These are phyloP conservation scores for Coemansia sp. DNA, from an alignment of 192 early-diverging fungal species.

Conservation along the genomic window DNA sequence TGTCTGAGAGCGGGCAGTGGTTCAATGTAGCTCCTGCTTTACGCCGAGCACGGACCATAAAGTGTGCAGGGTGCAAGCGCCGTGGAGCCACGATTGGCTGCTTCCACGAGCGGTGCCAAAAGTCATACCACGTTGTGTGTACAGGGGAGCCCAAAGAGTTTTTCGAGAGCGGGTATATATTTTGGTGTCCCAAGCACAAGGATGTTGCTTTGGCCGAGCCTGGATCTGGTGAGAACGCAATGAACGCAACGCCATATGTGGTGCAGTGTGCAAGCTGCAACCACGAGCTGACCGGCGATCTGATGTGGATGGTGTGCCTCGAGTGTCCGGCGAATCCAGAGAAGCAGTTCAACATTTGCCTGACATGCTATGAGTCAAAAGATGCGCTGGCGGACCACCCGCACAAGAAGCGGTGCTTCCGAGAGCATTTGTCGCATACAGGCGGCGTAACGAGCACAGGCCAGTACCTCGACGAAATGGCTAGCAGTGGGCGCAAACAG, in stretches of 20 bases:
- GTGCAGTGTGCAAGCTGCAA: conserved; percentile 39
- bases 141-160: conserved; percentile 66
- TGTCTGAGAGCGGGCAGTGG: conserved; percentile 68
- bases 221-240: neutral
- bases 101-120: conserved; percentile 79
- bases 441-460: conserved; percentile 15
- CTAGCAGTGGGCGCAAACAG: neutral
- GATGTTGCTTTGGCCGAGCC: conserved; percentile 5
- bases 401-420: conserved; percentile 56
- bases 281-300: conserved; percentile 26
- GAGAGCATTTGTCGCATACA: conserved; percentile 35
- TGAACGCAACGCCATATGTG: conserved; percentile 37
- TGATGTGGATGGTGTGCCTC: conserved; percentile 53
- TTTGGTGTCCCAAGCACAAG: conserved; percentile 86
- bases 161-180: conserved; percentile 79
- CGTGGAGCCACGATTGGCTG: conserved; percentile 86
- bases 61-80: conserved; percentile 72
- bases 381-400: conserved; percentile 47
- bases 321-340: conserved; percentile 34
- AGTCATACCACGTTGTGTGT: conserved; percentile 81
- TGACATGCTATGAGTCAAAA: conserved; percentile 49
- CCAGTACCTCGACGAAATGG: conserved; percentile 1
- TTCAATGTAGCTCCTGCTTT: conserved; percentile 82
- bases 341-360: conserved; percentile 37
- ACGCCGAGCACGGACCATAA: conserved; percentile 68